Evolutionary conservation across 129 eudicot genomes (phyloP), one percentile per base, ranked within the genome.

Genomic region (Gnaphalium uliginosum): DNA sequence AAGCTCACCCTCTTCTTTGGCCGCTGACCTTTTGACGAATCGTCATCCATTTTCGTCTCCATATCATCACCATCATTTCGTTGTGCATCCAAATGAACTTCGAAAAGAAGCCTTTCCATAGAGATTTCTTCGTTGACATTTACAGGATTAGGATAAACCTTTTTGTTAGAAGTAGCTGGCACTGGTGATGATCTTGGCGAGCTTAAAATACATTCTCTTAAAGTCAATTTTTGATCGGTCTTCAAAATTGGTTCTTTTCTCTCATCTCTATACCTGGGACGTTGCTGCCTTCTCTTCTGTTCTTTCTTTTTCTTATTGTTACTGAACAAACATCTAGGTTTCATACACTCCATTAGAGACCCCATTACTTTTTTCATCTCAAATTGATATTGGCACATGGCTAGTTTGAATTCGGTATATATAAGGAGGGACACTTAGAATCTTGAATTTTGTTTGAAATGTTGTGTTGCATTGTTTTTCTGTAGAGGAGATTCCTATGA

Each of bases 1-100:
- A 86, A 83, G 39, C 87, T 83, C 82, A 86, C 90, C 35, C 60
- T 83, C 85, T 86, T 86, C 83, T 78, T 83, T 26, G 15, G 63
- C 72, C 50, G 76, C 71, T 56, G 69, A 46, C 72, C 51, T 75
- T 27, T 51, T 10, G 69, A 23, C 37, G 26, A 71, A 32, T 60
- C 17, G 0, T 50, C 75, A 54, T 72, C 74, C 71, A 66, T 35
- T 73, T 68, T 81, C 30, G 9, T 32, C 68, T 27, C 66, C 32
- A 39, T 7, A 48, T 30, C 53, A 41, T 51, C 71, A 29, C 24
- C 43, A 0, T 39, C 39, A 50, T 11, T 56, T 23, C 56, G 39
- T 22, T n/a, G 33, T 39, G 62, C 15, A 67, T 76, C 41, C 29
- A 54, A 35, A 56, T 18, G 57, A 19, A 46, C 69, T 53, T 37